A percentile compares a stretch with the other conserved stretches of the same genome.
These are phyloP conservation scores for Gautieria morchelliformis DNA, from an alignment of 768 basidiomycete species.

Conservation along the genomic window DNA sequence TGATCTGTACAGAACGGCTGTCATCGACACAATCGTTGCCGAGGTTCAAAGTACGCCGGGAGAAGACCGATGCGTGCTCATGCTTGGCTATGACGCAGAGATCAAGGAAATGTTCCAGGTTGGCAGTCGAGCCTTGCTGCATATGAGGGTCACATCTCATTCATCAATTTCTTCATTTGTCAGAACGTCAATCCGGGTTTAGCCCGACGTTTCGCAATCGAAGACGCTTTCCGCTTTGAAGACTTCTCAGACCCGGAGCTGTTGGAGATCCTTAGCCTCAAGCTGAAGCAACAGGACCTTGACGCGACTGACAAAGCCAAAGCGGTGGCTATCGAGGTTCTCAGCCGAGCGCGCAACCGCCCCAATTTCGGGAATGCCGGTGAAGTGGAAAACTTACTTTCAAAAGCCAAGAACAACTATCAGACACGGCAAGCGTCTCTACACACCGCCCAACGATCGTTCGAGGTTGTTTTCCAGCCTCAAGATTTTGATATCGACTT, in stretches of 20 bases:
- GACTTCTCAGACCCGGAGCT: constrained; percentile 52
- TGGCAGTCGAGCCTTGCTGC: no score
- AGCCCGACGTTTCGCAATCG: constrained; percentile 56
- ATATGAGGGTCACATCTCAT: no score
- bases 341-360: constrained; percentile 24
- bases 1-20: constrained; percentile 44
- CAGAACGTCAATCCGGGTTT: constrained; percentile 67
- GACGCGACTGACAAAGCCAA: constrained; percentile 48
- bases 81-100: constrained; percentile 55
- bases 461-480: constrained; percentile 34
- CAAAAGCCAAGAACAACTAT: constrained; percentile 38
- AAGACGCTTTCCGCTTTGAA: constrained; percentile 59
- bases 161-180: no score
- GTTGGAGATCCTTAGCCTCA: constrained; percentile 39
- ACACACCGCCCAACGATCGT: constrained; percentile 14
- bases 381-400: constrained; percentile 52
- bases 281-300: constrained; percentile 49
- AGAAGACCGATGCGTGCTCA: constrained; percentile 58
- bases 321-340: constrained; percentile 40
- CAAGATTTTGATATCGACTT: constrained; percentile 57
- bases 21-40: constrained; percentile 67
- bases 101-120: constrained; percentile 74
- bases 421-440: constrained; percentile 27
- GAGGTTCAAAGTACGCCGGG: constrained; percentile 62
- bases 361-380: constrained; percentile 62